Evolutionary conservation across 345 rosid genomes (phyloP).

Genomic region (Bretschneidera sinensis): DNA sequence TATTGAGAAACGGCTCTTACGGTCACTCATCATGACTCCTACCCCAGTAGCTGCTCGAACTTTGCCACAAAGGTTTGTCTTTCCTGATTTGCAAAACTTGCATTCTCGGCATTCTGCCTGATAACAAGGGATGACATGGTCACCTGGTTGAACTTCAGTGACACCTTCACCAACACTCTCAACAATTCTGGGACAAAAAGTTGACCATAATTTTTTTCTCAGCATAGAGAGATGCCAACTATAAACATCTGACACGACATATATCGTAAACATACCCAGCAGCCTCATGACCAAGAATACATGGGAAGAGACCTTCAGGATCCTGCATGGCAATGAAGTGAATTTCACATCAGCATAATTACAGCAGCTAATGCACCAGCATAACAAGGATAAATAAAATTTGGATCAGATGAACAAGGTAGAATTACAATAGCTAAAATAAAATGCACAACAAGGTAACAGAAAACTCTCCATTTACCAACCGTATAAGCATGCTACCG

Average conservation of each 20-base stretch:
- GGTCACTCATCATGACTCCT: conserved; percentile 95
- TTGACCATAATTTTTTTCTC: neutral
- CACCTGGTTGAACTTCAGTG: conserved; percentile 85
- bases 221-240: conserved; percentile 2
- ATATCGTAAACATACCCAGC: conserved; percentile 58
- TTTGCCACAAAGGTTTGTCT: conserved; percentile 97
- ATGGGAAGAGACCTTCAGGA: conserved; percentile 94
- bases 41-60: conserved; percentile 89
- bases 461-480: no score
- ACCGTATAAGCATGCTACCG: no score
- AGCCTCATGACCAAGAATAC: conserved; percentile 97
- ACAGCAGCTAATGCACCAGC: no score
- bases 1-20: conserved; percentile 73
- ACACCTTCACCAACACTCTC: conserved; percentile 99
- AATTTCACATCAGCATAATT: neutral
- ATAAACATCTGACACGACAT: neutral
- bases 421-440: no score
- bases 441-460: no score
- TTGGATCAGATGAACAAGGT: no score
- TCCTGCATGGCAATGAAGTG: conserved; percentile 41
- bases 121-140: conserved; percentile 95
- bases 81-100: conserved; percentile 96
- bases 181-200: conserved; percentile 51
- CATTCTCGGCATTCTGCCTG: conserved; percentile 99
- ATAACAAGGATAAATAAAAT: no score